These are phyloP conservation scores for Aspergillus biplanus DNA, from an alignment of 495 filamentous ascomycete genomes.

Conservation along the genomic window DNA sequence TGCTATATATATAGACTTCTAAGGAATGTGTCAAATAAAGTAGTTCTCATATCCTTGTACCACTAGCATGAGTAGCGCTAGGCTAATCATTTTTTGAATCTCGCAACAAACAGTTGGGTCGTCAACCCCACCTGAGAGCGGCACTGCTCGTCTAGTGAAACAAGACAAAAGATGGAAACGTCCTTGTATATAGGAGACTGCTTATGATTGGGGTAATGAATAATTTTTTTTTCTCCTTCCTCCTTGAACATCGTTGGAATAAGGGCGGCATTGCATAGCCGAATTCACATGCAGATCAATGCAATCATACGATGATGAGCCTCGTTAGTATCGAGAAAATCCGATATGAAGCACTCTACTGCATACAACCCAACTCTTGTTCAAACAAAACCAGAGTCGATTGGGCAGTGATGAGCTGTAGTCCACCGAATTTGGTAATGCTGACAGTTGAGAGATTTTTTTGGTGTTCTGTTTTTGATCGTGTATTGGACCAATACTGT, in stretches of 20 bases:
- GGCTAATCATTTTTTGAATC: neutral
- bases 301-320: conserved; percentile 13
- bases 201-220: neutral
- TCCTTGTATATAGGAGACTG: neutral
- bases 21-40: conserved; percentile 4
- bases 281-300: conserved; percentile 10
- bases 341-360: conserved; percentile 14
- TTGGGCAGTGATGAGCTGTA: conserved; percentile 3
- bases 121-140: neutral
- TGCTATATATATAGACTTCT: neutral
- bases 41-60: conserved; percentile 4
- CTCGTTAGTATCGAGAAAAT: neutral
- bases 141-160: neutral
- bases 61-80: neutral
- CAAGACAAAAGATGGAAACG: neutral
- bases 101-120: conserved; percentile 1
- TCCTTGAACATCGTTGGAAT: neutral
- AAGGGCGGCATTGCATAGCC: neutral
- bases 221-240: neutral
- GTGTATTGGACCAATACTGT: neutral
- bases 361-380: conserved; percentile 2
- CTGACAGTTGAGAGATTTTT: neutral
- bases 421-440: conserved; percentile 10
- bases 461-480: neutral
- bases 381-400: neutral